Conservation (phyloP, 2,329 filamentous ascomycete species). For the Aspergillus hiratsukae region DNA sequence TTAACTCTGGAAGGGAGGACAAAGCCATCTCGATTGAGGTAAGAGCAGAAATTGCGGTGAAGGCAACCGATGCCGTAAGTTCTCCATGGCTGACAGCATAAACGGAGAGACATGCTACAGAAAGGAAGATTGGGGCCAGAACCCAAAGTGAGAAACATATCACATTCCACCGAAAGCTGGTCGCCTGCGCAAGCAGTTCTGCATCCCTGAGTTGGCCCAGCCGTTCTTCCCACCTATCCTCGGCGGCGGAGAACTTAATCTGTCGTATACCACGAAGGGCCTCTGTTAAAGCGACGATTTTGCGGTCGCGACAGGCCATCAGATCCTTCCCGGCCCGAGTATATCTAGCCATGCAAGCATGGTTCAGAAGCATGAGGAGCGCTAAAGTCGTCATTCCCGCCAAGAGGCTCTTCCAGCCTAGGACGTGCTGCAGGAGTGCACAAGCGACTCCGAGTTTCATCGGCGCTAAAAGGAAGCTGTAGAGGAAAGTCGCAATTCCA, state of each 20-base stretch:
- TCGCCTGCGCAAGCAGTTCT: neutral
- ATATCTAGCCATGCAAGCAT: conserved; percentile 61
- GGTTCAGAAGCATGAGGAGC: conserved; percentile 63
- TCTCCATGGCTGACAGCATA: conserved; percentile 62
- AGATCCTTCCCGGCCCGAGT: conserved; percentile 60
- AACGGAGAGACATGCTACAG: conserved; percentile 64
- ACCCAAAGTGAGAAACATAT: conserved; percentile 68
- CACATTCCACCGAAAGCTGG: conserved; percentile 42
- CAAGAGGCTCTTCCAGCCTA: conserved; percentile 65
- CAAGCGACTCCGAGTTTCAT: conserved; percentile 63
- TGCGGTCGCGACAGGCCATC: conserved; percentile 71
- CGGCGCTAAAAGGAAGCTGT: conserved; percentile 58
- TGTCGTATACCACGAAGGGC: conserved; percentile 72
- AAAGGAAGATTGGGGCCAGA: conserved; percentile 66
- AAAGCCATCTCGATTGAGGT: conserved; percentile 68
- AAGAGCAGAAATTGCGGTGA: conserved; percentile 70
- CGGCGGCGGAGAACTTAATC: conserved; percentile 75
- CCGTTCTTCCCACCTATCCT: conserved; percentile 65
- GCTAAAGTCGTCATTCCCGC: conserved; percentile 62
- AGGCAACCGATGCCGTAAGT: conserved; percentile 68
- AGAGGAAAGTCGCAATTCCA: conserved; percentile 62
- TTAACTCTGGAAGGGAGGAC: conserved; percentile 67
- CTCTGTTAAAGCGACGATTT: conserved; percentile 69
- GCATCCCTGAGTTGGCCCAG: conserved; percentile 59
- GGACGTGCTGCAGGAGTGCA: conserved; percentile 59